These are phyloP conservation scores for Pyrus betulifolia DNA, from an alignment of 306 rosid species.

Conservation along the genomic window DNA sequence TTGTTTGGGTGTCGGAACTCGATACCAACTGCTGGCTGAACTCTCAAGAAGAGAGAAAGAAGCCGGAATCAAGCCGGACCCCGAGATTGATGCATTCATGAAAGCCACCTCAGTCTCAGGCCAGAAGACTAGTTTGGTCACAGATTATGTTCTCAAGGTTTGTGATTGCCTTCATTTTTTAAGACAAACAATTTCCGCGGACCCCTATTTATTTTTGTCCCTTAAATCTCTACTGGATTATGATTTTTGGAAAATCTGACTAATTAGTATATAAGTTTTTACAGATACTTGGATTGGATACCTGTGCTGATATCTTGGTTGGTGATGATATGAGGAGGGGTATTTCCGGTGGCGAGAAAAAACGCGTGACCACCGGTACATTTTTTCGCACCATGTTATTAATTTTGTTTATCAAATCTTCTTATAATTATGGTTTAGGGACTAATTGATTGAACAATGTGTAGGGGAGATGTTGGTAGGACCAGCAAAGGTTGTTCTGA, in stretches of 20 bases:
- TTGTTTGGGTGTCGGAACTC: conserved; percentile 80
- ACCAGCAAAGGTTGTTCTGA: conserved; percentile 69
- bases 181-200: background rate
- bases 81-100: conserved; percentile 85
- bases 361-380: conserved; percentile 65
- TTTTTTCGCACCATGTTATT: background rate
- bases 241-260: background rate
- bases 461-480: conserved; percentile 91
- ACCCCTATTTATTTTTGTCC: background rate
- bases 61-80: conserved; percentile 69
- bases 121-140: conserved; percentile 47
- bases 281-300: conserved; percentile 78
- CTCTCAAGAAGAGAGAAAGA: conserved; percentile 70
- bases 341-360: conserved; percentile 87
- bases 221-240: background rate
- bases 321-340: conserved; percentile 80
- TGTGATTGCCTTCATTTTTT: background rate
- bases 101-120: conserved; percentile 55
- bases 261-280: background rate
- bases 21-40: conserved; percentile 62
- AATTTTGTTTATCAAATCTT: background rate
- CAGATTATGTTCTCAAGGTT: conserved; percentile 78
- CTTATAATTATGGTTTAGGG: background rate
- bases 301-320: conserved; percentile 71
- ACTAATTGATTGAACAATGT: conserved; percentile 1